These are phyloP conservation scores for Leccinum variicolor DNA, from an alignment of 768 basidiomycete species.

Conservation along the genomic window DNA sequence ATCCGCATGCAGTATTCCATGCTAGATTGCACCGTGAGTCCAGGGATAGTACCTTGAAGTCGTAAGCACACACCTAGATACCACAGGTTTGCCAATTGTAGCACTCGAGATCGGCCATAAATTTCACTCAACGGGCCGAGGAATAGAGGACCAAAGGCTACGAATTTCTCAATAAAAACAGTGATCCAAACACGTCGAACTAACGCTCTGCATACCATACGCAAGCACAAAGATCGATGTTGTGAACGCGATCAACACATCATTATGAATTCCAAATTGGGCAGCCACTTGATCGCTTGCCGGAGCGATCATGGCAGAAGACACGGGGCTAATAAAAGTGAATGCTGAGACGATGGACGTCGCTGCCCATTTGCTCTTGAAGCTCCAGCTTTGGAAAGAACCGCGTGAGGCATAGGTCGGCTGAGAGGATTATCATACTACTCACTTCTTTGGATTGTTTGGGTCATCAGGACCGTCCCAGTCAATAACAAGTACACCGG, in stretches of 20 bases:
- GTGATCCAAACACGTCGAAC: not conserved
- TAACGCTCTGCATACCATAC: slow-evolving; percentile 42
- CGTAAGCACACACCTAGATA: slow-evolving; percentile 47
- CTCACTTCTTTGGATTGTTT: slow-evolving; percentile 56
- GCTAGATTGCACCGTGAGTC: slow-evolving; percentile 29
- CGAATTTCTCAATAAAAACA: not conserved
- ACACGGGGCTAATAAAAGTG: slow-evolving; percentile 65
- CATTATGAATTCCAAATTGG: slow-evolving; percentile 53
- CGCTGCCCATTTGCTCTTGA: slow-evolving; percentile 58
- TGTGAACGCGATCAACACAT: slow-evolving; percentile 49
- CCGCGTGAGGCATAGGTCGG: not conserved
- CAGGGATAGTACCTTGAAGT: not conserved
- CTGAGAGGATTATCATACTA: slow-evolving; percentile 1
- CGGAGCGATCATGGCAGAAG: slow-evolving; percentile 75
- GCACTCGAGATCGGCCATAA: slow-evolving; percentile 59
- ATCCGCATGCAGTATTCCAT: slow-evolving; percentile 65
- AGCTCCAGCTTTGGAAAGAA: slow-evolving; percentile 48
- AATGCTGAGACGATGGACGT: slow-evolving; percentile 64
- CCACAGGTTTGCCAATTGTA: slow-evolving; percentile 64
- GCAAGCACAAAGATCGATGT: slow-evolving; percentile 60
- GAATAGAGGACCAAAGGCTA: slow-evolving; percentile 24
- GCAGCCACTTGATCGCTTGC: slow-evolving; percentile 49
- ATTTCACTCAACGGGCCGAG: slow-evolving; percentile 69
- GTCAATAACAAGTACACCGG: slow-evolving; percentile 39
- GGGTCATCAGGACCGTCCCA: slow-evolving; percentile 66